phyloP scores from a whole-genome alignment of 305 asterid species.

The Caryopteris hybrid region DNA sequence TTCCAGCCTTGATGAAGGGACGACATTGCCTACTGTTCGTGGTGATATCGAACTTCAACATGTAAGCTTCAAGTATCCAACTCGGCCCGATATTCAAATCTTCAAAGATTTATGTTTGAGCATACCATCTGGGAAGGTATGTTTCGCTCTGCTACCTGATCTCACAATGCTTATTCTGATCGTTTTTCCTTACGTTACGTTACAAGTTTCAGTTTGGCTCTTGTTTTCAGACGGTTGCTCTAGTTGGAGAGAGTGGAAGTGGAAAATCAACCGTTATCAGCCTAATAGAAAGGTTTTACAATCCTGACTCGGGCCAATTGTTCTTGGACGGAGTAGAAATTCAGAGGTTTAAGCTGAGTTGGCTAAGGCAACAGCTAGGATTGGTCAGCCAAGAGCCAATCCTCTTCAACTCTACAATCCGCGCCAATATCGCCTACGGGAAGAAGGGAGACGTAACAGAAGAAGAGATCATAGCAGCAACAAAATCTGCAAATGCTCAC shows the following conservation, averaged over 20 bases:
- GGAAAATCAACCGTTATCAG: constrained; percentile 76
- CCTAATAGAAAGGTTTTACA: constrained; percentile 65
- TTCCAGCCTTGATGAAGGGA: constrained; percentile 42
- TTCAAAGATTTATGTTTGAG: constrained; percentile 43
- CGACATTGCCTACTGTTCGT: constrained; percentile 22
- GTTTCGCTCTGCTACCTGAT: not conserved
- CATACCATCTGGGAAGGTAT: constrained; percentile 65
- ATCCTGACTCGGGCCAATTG: constrained; percentile 54
- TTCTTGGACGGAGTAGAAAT: constrained; percentile 49
- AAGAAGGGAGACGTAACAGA: constrained; percentile 33
- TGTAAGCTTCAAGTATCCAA: constrained; percentile 64
- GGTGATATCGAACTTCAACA: constrained; percentile 54
- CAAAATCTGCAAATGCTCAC: constrained; percentile 47
- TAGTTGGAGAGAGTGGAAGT: constrained; percentile 83
- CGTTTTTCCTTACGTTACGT: not conserved
- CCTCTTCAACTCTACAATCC: constrained; percentile 51
- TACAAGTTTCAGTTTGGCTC: not conserved
- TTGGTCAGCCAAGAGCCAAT: constrained; percentile 79
- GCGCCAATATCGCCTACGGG: constrained; percentile 48
- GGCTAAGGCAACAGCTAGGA: constrained; percentile 86
- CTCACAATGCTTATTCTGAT: not conserved
- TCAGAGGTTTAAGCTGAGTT: constrained; percentile 38
- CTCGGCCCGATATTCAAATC: constrained; percentile 55
- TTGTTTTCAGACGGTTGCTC: constrained; percentile 48
- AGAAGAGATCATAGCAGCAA: constrained; percentile 40